phyloP scores from a whole-genome alignment of 306 rosid species.

The Vigna reflexopilosa region DNA sequence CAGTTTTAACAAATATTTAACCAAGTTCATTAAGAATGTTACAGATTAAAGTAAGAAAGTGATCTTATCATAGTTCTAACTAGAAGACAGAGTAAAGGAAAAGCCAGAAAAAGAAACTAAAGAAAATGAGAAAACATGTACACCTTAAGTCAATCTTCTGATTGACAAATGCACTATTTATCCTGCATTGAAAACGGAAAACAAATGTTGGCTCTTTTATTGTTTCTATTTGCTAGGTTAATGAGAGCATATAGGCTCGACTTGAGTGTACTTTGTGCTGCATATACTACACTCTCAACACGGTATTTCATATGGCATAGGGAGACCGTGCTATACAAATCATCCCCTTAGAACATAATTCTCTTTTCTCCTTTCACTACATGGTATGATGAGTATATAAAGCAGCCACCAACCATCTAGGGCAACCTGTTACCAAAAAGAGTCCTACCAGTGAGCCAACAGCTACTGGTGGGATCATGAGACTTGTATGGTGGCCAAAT shows the following conservation, averaged over 20 bases:
- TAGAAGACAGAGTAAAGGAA: slow-evolving; percentile 12
- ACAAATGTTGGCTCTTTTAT: background rate
- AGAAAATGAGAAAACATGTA: slow-evolving; percentile 13
- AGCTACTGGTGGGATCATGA: background rate
- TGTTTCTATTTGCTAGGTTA: background rate
- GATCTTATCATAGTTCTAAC: slow-evolving; percentile 9
- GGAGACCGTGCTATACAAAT: background rate
- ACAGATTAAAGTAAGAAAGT: slow-evolving; percentile 15
- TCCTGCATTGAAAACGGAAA: slow-evolving; percentile 19
- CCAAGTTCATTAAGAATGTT: slow-evolving; percentile 14
- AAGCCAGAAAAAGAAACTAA: slow-evolving; percentile 12
- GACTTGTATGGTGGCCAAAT: background rate
- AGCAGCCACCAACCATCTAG: background rate
- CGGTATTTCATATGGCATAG: background rate
- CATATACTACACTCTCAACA: background rate
- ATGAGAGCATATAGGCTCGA: background rate
- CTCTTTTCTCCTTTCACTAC: background rate
- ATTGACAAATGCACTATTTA: slow-evolving; percentile 12
- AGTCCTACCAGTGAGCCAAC: background rate
- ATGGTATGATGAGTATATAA: background rate
- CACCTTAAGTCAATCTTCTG: background rate
- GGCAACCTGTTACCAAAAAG: background rate
- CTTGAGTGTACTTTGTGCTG: background rate
- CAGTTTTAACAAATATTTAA: slow-evolving; percentile 33
- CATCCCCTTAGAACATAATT: background rate